Conservation (phyloP, 768 basidiomycete genomes). For the Xanthoconium stramineum region DNA sequence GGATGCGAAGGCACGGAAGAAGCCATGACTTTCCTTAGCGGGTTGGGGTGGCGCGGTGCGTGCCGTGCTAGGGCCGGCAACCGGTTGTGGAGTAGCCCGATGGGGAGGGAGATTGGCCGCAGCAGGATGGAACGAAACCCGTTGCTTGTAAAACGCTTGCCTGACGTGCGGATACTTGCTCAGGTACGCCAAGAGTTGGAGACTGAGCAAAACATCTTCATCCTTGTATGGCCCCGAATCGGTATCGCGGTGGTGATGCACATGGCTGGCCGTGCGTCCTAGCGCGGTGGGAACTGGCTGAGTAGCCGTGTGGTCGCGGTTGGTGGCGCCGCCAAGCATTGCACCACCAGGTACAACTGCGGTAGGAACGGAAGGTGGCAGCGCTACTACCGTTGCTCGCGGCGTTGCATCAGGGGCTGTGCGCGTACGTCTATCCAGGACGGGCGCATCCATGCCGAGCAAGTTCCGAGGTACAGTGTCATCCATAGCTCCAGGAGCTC, state of each 20-base stretch:
- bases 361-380: slow-evolving; percentile 39
- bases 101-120: slow-evolving; percentile 42
- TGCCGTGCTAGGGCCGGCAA: slow-evolving; percentile 26
- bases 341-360: slow-evolving; percentile 11
- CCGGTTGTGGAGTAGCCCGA: slow-evolving; percentile 23
- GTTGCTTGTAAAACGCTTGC: slow-evolving; percentile 89
- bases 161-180: slow-evolving; percentile 98
- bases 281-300: slow-evolving; percentile 15
- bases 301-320: slow-evolving; percentile 18
- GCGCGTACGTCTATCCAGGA: slow-evolving; percentile 32
- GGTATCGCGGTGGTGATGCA: slow-evolving; percentile 38
- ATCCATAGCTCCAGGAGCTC: slow-evolving; percentile 82
- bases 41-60: slow-evolving; percentile 16
- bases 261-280: slow-evolving; percentile 30
- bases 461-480: slow-evolving; percentile 27
- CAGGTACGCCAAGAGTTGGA: slow-evolving; percentile 94
- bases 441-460: slow-evolving; percentile 25
- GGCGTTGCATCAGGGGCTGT: slow-evolving; percentile 60
- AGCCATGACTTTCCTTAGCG: slow-evolving; percentile 35
- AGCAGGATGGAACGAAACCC: slow-evolving; percentile 79
- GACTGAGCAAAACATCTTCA: slow-evolving; percentile 85
- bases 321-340: slow-evolving; percentile 10
- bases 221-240: slow-evolving; percentile 79
- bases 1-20: slow-evolving; percentile 45
- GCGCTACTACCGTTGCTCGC: slow-evolving; percentile 53